Conservation (phyloP, 768 basidiomycete species). For the Arthromyces matolae region DNA sequence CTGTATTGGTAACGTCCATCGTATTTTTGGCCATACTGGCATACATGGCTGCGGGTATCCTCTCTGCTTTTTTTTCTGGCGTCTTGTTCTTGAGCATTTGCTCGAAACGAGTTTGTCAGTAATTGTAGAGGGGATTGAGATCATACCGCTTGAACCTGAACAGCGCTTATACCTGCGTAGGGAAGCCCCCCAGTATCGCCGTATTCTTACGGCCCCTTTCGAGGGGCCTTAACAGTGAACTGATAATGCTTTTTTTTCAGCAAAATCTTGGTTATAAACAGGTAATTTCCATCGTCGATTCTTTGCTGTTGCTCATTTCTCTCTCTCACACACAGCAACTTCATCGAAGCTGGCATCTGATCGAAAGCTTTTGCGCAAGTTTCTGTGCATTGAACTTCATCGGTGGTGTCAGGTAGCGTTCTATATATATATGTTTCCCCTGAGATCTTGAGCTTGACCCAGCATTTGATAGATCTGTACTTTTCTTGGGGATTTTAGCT, state of each 20-base stretch:
- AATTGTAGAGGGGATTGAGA: slow-evolving; percentile 75
- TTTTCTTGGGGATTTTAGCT: slow-evolving; percentile 79
- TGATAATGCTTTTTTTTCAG: slow-evolving; percentile 36
- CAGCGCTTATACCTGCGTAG: slow-evolving; percentile 98
- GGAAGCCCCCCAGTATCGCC: slow-evolving; percentile 82
- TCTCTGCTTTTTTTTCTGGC: slow-evolving; percentile 31
- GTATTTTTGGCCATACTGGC: slow-evolving; percentile 57
- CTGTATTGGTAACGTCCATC: slow-evolving; percentile 70
- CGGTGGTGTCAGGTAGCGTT: slow-evolving; percentile 83
- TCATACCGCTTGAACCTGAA: slow-evolving; percentile 97
- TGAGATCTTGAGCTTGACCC: slow-evolving; percentile 1
- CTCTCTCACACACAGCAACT: slow-evolving; percentile 65
- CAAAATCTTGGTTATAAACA: slow-evolving; percentile 77
- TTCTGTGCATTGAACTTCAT: slow-evolving; percentile 91
- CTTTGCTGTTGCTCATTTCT: slow-evolving; percentile 9
- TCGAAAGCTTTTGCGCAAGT: slow-evolving; percentile 85
- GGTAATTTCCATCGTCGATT: slow-evolving; percentile 35
- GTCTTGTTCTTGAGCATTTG: slow-evolving; percentile 21
- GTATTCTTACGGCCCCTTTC: slow-evolving; percentile 30
- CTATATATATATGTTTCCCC: slow-evolving; percentile 13
- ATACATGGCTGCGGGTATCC: slow-evolving; percentile 87
- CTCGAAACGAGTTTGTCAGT: slow-evolving; percentile 19
- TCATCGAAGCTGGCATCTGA: slow-evolving; percentile 78
- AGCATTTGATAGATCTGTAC: slow-evolving; percentile 48
- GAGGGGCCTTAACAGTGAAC: slow-evolving; percentile 50